Conservation (phyloP, 2,329 filamentous ascomycete genomes). For the Nemania abortiva region DNA sequence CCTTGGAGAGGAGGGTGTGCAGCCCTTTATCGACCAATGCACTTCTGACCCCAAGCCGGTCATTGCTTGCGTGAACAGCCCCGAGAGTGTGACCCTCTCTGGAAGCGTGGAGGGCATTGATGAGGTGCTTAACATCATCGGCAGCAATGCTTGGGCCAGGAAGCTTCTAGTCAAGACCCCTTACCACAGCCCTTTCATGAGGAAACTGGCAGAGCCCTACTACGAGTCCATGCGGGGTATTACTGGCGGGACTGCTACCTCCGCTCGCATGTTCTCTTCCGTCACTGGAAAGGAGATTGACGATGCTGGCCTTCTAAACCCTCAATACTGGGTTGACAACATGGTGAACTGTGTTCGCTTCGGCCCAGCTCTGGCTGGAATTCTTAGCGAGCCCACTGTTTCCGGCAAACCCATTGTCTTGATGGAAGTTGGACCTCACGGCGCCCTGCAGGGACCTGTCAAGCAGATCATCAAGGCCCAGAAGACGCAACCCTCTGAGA, state of each 20-base stretch:
- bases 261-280: conserved; percentile 47
- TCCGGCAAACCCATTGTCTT: conserved; percentile 42
- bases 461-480: conserved; percentile 52
- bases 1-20: conserved; percentile 43
- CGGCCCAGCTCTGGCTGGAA: conserved; percentile 48
- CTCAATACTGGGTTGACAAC: conserved; percentile 51
- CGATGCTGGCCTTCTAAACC: conserved; percentile 41
- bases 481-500: conserved; percentile 43
- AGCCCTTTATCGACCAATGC: conserved; percentile 44
- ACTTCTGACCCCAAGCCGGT: conserved; percentile 45
- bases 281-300: conserved; percentile 46
- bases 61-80: conserved; percentile 50
- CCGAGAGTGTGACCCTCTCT: conserved; percentile 49
- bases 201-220: conserved; percentile 52
- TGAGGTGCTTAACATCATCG: conserved; percentile 48
- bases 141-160: conserved; percentile 51
- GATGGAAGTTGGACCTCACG: conserved; percentile 54
- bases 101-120: conserved; percentile 48
- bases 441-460: conserved; percentile 53
- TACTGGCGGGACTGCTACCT: conserved; percentile 31
- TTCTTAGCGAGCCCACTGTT: conserved; percentile 35
- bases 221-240: conserved; percentile 46
- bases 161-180: conserved; percentile 57
- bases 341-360: conserved; percentile 56
- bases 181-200: conserved; percentile 60